Percentiles rank a stretch among this genome's conserved stretches.
phyloP scores from a whole-genome alignment of 129 eudicot genomes.

The Flaveria sonorensis region DNA sequence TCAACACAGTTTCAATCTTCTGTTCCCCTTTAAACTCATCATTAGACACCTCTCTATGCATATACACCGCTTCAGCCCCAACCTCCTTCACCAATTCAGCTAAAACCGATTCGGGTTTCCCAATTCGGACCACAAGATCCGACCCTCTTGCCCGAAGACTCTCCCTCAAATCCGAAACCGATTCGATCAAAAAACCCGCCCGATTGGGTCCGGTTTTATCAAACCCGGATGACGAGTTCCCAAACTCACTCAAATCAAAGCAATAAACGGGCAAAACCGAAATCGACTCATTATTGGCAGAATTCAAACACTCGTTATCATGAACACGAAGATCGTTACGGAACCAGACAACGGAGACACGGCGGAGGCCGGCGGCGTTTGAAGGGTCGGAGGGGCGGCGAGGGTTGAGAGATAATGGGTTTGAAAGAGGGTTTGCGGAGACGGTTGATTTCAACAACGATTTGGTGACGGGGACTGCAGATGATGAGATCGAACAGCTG shows the following conservation, averaged over 20 bases:
- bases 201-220: conserved; percentile 89
- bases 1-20: conserved; percentile 69
- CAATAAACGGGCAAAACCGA: conserved; percentile 84
- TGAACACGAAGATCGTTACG: conserved; percentile 85
- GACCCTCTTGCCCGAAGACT: conserved; percentile 75
- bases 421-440: conserved; percentile 69
- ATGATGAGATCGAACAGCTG: conserved; percentile 48
- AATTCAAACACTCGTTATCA: conserved; percentile 69
- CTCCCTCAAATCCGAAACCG: conserved; percentile 69
- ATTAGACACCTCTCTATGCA: conserved; percentile 77
- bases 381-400: conserved; percentile 83
- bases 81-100: conserved; percentile 74
- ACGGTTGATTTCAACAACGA: conserved; percentile 51
- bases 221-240: conserved; percentile 75
- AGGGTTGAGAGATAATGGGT: conserved; percentile 58
- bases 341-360: conserved; percentile 86
- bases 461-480: conserved; percentile 33
- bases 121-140: conserved; percentile 77
- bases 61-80: conserved; percentile 82
- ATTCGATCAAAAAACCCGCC: conserved; percentile 71
- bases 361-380: conserved; percentile 61
- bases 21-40: conserved; percentile 84
- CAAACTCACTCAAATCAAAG: conserved; percentile 80
- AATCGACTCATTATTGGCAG: conserved; percentile 75
- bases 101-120: conserved; percentile 71